These are phyloP conservation scores for Kluyveromyces marxianus DNA, from an alignment of 1,139 yeast genomes.

Conservation along the genomic window DNA sequence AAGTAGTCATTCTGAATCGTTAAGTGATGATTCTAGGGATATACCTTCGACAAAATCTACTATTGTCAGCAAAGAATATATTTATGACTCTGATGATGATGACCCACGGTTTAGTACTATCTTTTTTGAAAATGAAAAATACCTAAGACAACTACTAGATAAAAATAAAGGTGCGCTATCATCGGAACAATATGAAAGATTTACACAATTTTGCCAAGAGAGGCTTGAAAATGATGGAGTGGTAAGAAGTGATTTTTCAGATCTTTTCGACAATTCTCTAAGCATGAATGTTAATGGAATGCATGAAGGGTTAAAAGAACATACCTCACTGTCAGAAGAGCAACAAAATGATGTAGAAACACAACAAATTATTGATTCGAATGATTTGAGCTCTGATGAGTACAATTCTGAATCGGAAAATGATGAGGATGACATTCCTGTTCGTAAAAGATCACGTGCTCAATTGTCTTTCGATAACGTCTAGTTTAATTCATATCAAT, in stretches of 20 bases:
- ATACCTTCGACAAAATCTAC: neutral
- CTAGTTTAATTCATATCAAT: neutral
- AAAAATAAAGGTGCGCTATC: conserved; percentile 23
- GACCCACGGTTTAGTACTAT: conserved; percentile 17
- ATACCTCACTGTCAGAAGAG: too few species aligned
- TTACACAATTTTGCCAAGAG: conserved; percentile 24
- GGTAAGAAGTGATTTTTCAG: conserved; percentile 16
- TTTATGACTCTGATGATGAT: conserved; percentile 28
- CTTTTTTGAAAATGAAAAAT: conserved; percentile 31
- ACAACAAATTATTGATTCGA: neutral
- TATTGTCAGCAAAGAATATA: conserved; percentile 26
- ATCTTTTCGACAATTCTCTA: conserved; percentile 25
- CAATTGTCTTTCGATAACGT: too few species aligned
- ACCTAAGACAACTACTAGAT: conserved; percentile 27
- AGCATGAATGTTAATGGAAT: conserved; percentile 9
- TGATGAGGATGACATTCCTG: neutral
- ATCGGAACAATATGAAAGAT: conserved; percentile 16
- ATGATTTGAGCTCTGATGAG: conserved; percentile 1
- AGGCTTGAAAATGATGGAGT: conserved; percentile 22
- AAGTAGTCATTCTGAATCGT: neutral
- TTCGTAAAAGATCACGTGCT: too few species aligned
- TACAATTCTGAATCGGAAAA: neutral
- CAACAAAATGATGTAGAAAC: neutral
- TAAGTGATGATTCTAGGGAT: neutral
- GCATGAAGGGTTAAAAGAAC: too few species aligned